Evolutionary conservation across 2,329 filamentous ascomycete species (phyloP).

Genomic region (Colletotrichum musicola): DNA sequence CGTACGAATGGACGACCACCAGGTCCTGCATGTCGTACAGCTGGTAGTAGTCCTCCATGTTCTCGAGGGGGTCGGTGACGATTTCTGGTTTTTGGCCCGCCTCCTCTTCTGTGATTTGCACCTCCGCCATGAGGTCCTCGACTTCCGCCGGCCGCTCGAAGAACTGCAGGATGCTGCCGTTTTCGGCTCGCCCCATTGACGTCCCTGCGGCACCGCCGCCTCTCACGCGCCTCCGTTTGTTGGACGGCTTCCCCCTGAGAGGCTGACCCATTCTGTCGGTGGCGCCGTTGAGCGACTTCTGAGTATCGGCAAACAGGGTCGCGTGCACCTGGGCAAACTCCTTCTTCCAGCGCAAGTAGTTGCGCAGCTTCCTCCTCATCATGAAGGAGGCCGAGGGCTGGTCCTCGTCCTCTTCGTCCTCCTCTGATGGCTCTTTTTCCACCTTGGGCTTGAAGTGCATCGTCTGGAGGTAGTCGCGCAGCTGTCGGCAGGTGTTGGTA

Average conservation of each 20-base stretch:
- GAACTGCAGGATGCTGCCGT: slow-evolving; percentile 79
- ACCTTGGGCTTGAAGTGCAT: slow-evolving; percentile 80
- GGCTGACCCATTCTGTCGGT: slow-evolving; percentile 66
- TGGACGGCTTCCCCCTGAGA: slow-evolving; percentile 76
- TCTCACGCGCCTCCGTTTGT: slow-evolving; percentile 87
- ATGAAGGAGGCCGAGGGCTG: slow-evolving; percentile 84
- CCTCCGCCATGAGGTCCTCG: slow-evolving; percentile 83
- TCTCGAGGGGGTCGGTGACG: slow-evolving; percentile 80
- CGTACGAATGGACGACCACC: slow-evolving; percentile 91
- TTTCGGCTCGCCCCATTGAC: slow-evolving; percentile 73
- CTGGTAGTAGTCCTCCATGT: slow-evolving; percentile 93
- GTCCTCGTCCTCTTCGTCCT: slow-evolving; percentile 62
- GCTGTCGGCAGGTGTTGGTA: slow-evolving; percentile 84
- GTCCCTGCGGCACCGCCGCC: slow-evolving; percentile 77
- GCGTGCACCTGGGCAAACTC: slow-evolving; percentile 89
- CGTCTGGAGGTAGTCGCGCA: slow-evolving; percentile 90
- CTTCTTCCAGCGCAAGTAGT: slow-evolving; percentile 91
- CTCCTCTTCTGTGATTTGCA: slow-evolving; percentile 84
- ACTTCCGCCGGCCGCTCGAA: slow-evolving; percentile 89
- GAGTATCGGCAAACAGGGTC: slow-evolving; percentile 82
- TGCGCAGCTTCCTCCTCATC: slow-evolving; percentile 88
- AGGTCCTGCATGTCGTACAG: slow-evolving; percentile 93
- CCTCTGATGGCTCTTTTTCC: slow-evolving; percentile 54
- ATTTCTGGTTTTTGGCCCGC: slow-evolving; percentile 82
- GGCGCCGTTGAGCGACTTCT: slow-evolving; percentile 78